Conservation (phyloP, 2,329 filamentous ascomycete genomes). For the Hypomyces perniciosus region DNA sequence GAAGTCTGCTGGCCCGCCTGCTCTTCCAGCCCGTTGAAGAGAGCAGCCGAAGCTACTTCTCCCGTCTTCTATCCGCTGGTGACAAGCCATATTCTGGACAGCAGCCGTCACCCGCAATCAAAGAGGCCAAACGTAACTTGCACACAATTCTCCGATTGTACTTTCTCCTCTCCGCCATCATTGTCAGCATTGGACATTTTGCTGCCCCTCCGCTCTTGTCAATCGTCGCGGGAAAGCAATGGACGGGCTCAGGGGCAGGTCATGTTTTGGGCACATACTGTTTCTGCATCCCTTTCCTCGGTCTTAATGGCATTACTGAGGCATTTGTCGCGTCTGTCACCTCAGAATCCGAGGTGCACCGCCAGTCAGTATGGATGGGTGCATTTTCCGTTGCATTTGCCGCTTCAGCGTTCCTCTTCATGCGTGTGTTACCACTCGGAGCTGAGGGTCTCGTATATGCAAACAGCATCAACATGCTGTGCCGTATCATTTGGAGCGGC, state of each 20-base stretch:
- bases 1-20: constrained; percentile 78
- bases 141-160: constrained; percentile 66
- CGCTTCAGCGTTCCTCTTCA: constrained; percentile 64
- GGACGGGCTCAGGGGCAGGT: constrained; percentile 68
- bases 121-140: constrained; percentile 47
- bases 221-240: constrained; percentile 69
- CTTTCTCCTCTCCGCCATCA: constrained; percentile 62
- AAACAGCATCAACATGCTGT: constrained; percentile 84
- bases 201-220: constrained; percentile 67
- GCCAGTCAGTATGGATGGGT: constrained; percentile 79
- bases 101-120: constrained; percentile 24
- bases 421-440: constrained; percentile 63
- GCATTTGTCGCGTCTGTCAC: constrained; percentile 89
- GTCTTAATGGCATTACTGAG: constrained; percentile 85
- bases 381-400: constrained; percentile 74
- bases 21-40: constrained; percentile 95
- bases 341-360: constrained; percentile 64
- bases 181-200: constrained; percentile 66
- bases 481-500: constrained; percentile 76
- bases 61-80: constrained; percentile 56
- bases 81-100: constrained; percentile 13
- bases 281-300: constrained; percentile 88
- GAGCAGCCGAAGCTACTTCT: constrained; percentile 83
- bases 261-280: constrained; percentile 73
- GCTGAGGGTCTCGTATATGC: constrained; percentile 77